These are phyloP conservation scores for Cenchrus americanus DNA, from an alignment of 176 grass and related monocot genomes.

Conservation along the genomic window DNA sequence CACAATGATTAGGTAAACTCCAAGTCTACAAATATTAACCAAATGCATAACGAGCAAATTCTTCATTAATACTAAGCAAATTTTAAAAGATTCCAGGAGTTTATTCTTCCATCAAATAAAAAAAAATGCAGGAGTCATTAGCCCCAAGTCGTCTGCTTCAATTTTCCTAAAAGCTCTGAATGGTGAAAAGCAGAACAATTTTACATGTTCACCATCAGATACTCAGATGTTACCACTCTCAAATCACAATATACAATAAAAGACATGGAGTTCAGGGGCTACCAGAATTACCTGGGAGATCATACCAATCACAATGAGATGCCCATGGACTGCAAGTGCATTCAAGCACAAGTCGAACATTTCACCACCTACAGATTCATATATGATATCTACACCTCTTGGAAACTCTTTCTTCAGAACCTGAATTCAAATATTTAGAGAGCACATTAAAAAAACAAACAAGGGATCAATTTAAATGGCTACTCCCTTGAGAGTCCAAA, in stretches of 20 bases:
- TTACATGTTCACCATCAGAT: not conserved
- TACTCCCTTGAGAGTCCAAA: not conserved
- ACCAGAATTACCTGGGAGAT: constrained; percentile 78
- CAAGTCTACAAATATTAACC: constrained; percentile 6
- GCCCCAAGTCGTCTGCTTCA: not conserved
- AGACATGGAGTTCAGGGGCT: constrained; percentile 7
- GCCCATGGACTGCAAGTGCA: constrained; percentile 85
- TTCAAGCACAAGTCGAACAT: constrained; percentile 95
- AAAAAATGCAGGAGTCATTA: constrained; percentile 21
- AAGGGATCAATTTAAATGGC: not conserved
- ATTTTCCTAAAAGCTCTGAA: not conserved
- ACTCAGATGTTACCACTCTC: constrained; percentile 16
- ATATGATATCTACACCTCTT: constrained; percentile 86
- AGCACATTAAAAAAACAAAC: constrained; percentile 31
- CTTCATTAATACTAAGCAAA: constrained; percentile 2
- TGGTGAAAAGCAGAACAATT: not conserved
- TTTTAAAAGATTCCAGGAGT: not conserved
- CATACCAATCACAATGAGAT: constrained; percentile 94
- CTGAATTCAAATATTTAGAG: constrained; percentile 48
- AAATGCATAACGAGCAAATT: constrained; percentile 5
- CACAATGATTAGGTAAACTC: constrained; percentile 10
- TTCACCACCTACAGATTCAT: constrained; percentile 98
- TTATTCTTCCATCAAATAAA: constrained; percentile 37
- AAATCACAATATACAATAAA: constrained; percentile 7
- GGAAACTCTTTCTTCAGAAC: constrained; percentile 85